Percentiles rank a stretch among this genome's conserved stretches.
Conservation (phyloP, 2,329 filamentous ascomycete species). For the Trichoderma sp. region DNA sequence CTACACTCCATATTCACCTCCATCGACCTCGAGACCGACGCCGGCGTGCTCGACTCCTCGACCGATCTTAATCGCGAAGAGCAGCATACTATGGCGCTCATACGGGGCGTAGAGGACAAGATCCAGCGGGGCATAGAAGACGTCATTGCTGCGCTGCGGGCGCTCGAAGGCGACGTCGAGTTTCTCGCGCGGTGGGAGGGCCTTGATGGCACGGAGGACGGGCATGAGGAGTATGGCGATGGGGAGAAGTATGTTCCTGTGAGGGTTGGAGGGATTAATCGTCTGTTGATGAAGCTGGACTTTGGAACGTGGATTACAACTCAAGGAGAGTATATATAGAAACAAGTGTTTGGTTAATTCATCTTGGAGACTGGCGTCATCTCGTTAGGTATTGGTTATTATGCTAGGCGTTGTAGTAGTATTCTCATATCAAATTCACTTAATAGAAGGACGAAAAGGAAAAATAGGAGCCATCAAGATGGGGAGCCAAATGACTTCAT, state of each 20-base stretch:
- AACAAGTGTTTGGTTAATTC: background rate
- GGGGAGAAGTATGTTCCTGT: conserved; percentile 61
- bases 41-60: conserved; percentile 76
- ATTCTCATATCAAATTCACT: background rate
- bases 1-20: conserved; percentile 76
- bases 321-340: conserved; percentile 26
- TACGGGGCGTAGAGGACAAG: conserved; percentile 62
- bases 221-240: conserved; percentile 18
- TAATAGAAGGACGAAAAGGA: background rate
- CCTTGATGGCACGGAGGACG: conserved; percentile 19
- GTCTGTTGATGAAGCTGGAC: conserved; percentile 89
- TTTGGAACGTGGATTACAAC: conserved; percentile 59
- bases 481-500: background rate
- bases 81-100: conserved; percentile 61
- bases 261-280: conserved; percentile 77
- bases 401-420: background rate
- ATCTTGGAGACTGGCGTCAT: background rate
- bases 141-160: conserved; percentile 59
- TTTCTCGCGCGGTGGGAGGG: conserved; percentile 50
- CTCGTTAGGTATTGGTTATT: background rate
- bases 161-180: conserved; percentile 45
- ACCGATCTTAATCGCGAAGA: conserved; percentile 74
- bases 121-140: conserved; percentile 69
- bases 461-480: background rate
- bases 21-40: conserved; percentile 78